Percentiles rank a stretch among this genome's conserved stretches.
Conservation (phyloP, 208 protist species). For the Tritrichomonas foetus region DNA sequence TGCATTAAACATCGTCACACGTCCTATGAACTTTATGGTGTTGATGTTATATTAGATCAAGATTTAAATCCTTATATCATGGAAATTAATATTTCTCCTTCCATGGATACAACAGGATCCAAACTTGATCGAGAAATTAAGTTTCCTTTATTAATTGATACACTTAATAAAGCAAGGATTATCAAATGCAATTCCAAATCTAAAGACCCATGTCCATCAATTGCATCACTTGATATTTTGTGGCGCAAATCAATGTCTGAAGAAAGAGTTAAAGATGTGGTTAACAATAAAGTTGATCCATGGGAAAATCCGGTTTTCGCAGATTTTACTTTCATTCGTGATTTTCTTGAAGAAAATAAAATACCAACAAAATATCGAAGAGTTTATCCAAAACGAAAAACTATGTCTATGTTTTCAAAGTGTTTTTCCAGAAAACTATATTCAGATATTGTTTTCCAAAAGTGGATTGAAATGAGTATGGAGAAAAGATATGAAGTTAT, state of each 20-base stretch:
- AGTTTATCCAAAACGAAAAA: not conserved
- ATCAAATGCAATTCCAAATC: not conserved
- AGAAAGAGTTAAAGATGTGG: not conserved
- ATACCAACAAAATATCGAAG: not conserved
- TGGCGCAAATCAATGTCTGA: too few species aligned
- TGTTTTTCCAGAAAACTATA: not conserved
- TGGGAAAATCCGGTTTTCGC: not conserved
- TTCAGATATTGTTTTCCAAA: not conserved
- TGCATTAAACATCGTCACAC: constrained; percentile 26
- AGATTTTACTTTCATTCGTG: not conserved
- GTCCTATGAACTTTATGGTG: constrained; percentile 87
- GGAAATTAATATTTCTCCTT: constrained; percentile 77
- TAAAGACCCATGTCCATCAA: not conserved
- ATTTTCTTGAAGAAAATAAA: not conserved
- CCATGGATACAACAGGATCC: not conserved
- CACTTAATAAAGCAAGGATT: not conserved
- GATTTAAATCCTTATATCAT: constrained; percentile 82
- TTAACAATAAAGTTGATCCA: not conserved
- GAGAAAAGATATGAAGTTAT: not conserved
- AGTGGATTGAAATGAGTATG: not conserved
- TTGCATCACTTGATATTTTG: not conserved
- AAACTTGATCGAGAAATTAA: not conserved
- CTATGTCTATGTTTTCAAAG: not conserved
- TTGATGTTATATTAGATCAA: constrained; percentile 83
- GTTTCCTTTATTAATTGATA: not conserved